Conservation (phyloP, 176 grass and related monocot genomes). For the Eleusine indica region DNA sequence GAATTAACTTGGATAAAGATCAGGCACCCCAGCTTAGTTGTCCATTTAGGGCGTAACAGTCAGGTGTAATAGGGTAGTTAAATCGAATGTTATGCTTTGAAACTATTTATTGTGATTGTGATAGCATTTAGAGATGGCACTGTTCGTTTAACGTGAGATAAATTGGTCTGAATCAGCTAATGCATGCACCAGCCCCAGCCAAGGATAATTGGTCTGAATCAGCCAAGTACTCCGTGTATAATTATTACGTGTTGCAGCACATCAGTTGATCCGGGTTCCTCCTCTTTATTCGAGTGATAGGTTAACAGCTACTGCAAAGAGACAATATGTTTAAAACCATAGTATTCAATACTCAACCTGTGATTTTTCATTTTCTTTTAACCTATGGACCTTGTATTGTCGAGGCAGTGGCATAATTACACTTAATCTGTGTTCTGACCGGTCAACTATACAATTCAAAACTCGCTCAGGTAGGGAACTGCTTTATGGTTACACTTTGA, state of each 20-base stretch:
- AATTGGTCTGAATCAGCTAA: not conserved
- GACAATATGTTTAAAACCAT: too few species aligned
- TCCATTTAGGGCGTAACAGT: constrained; percentile 10
- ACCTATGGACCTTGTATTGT: too few species aligned
- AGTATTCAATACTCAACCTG: too few species aligned
- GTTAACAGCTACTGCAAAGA: not conserved
- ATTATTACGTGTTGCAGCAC: constrained; percentile 15
- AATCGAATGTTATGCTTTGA: constrained; percentile 27
- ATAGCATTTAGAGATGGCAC: constrained; percentile 30
- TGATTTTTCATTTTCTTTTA: too few species aligned
- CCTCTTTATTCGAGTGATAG: not conserved
- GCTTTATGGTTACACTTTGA: not conserved
- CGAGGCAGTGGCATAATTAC: too few species aligned
- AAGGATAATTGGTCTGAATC: not conserved
- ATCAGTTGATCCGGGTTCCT: not conserved
- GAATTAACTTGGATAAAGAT: constrained; percentile 29
- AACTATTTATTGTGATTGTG: constrained; percentile 37
- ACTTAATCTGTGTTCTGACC: too few species aligned
- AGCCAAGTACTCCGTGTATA: not conserved
- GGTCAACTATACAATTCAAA: too few species aligned
- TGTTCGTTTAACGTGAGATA: constrained; percentile 18
- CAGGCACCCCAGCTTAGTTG: constrained; percentile 24
- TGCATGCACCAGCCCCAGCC: too few species aligned
- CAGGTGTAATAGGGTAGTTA: constrained; percentile 16
- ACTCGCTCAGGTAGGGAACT: not conserved